A percentile compares a stretch with the other conserved stretches of the same genome.
These are phyloP conservation scores for Auriscalpium vulgare DNA, from an alignment of 768 basidiomycete species.

Conservation along the genomic window DNA sequence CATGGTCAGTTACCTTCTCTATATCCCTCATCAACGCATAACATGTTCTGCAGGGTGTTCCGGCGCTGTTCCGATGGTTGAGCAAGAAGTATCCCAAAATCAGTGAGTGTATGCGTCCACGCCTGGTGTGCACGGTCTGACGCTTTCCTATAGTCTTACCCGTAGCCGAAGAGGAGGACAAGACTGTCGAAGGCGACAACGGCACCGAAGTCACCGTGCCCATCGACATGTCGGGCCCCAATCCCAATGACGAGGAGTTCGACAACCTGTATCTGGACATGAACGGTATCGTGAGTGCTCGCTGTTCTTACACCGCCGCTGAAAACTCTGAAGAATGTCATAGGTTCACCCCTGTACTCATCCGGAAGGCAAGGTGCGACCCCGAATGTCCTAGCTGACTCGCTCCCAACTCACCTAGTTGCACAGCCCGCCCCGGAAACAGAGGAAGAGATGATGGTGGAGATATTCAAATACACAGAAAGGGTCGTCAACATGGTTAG, in stretches of 20 bases:
- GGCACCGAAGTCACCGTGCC: conserved; percentile 67
- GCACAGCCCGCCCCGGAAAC: conserved; percentile 88
- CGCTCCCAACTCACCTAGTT: no score
- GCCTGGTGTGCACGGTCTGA: not conserved
- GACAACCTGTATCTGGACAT: conserved; percentile 98
- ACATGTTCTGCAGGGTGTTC: conserved; percentile 66
- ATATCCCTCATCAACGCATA: no score
- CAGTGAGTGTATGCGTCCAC: conserved; percentile 38
- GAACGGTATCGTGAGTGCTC: conserved; percentile 85
- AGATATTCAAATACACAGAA: conserved; percentile 94
- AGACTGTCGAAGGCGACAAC: conserved; percentile 54
- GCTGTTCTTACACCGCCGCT: not conserved
- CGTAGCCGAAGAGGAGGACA: conserved; percentile 81
- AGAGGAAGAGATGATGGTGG: conserved; percentile 99
- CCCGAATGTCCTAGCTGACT: no score
- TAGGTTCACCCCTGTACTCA: conserved; percentile 99
- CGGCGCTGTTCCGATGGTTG: conserved; percentile 96
- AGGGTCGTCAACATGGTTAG: conserved; percentile 95
- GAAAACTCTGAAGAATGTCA: not conserved
- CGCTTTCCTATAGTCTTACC: conserved; percentile 43
- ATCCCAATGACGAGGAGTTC: conserved; percentile 94
- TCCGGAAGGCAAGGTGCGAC: conserved; percentile 83
- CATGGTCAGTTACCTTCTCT: no score
- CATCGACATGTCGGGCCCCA: conserved; percentile 68
- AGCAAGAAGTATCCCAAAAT: conserved; percentile 99